These are phyloP conservation scores for Fusarium albosuccineum DNA, from an alignment of 2,329 filamentous ascomycete species.

Conservation along the genomic window DNA sequence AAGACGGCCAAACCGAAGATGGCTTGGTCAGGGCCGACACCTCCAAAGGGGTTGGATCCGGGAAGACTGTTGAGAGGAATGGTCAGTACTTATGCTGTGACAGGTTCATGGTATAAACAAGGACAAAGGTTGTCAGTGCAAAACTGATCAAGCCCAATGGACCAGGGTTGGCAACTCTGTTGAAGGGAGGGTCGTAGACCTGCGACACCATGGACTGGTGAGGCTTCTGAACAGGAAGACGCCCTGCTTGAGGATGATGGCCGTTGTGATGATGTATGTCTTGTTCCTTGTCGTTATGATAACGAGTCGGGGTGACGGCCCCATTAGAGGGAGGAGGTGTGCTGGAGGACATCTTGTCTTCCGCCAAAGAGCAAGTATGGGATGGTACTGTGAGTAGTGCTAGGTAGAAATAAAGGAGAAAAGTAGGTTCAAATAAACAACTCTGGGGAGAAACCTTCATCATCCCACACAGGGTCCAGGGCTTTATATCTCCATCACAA, in stretches of 20 bases:
- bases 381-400: not conserved
- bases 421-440: constrained; percentile 10
- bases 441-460: constrained; percentile 10
- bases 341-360: constrained; percentile 37
- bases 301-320: constrained; percentile 44
- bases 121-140: constrained; percentile 73
- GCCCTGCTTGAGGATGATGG: constrained; percentile 32
- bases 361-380: not conserved
- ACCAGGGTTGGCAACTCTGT: constrained; percentile 70
- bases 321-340: constrained; percentile 38
- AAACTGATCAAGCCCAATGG: constrained; percentile 73
- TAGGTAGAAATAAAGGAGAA: not conserved
- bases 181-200: constrained; percentile 50
- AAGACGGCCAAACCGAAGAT: constrained; percentile 54
- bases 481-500: constrained; percentile 29
- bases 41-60: constrained; percentile 49
- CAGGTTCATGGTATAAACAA: constrained; percentile 52
- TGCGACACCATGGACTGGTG: constrained; percentile 54
- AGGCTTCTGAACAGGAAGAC: constrained; percentile 33
- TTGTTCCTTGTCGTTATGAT: constrained; percentile 37
- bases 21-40: constrained; percentile 52
- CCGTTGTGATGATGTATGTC: constrained; percentile 27
- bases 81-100: not conserved
- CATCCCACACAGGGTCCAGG: constrained; percentile 19
- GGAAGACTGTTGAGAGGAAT: constrained; percentile 46